These are phyloP conservation scores for Aspergillus niger DNA, from an alignment of 2,329 filamentous ascomycete genomes.

Conservation along the genomic window DNA sequence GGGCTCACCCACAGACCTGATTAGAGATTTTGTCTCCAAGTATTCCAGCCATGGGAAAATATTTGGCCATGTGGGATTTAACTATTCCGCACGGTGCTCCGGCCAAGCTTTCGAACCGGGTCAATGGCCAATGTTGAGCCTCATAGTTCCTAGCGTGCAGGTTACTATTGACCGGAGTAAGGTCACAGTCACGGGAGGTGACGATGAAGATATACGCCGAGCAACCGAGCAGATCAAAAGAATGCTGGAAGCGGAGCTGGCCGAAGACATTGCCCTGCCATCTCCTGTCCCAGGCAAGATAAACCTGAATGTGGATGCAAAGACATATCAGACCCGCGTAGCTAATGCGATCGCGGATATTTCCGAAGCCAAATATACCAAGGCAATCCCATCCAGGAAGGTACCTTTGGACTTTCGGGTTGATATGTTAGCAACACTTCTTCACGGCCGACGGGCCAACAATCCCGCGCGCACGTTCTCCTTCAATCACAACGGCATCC, in stretches of 20 bases:
- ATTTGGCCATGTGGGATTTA: conserved; percentile 21
- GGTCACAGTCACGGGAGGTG: not conserved
- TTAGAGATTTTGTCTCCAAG: conserved; percentile 9
- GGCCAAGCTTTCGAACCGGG: conserved; percentile 10
- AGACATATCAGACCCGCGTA: conserved; percentile 4
- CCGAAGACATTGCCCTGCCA: not conserved
- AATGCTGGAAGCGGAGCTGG: too few relatives aligned
- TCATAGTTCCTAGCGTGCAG: conserved; percentile 12
- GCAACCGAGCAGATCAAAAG: not conserved
- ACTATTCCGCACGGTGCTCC: conserved; percentile 15
- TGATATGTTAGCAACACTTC: conserved; percentile 19
- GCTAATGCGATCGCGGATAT: conserved; percentile 11
- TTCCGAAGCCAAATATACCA: conserved; percentile 10
- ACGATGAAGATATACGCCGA: not conserved
- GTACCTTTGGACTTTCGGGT: conserved; percentile 8
- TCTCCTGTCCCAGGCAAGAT: not conserved
- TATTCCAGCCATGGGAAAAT: conserved; percentile 4
- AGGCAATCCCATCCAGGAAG: conserved; percentile 19
- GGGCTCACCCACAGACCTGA: not conserved
- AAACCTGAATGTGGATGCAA: not conserved
- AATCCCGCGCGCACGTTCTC: conserved; percentile 18
- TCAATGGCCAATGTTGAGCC: conserved; percentile 13
- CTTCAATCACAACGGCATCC: conserved; percentile 14
- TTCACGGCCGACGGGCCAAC: conserved; percentile 16
- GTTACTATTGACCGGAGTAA: not conserved